Evolutionary conservation across 352 stramenopile species (phyloP).

Genomic region (Phytophthora multivora): DNA sequence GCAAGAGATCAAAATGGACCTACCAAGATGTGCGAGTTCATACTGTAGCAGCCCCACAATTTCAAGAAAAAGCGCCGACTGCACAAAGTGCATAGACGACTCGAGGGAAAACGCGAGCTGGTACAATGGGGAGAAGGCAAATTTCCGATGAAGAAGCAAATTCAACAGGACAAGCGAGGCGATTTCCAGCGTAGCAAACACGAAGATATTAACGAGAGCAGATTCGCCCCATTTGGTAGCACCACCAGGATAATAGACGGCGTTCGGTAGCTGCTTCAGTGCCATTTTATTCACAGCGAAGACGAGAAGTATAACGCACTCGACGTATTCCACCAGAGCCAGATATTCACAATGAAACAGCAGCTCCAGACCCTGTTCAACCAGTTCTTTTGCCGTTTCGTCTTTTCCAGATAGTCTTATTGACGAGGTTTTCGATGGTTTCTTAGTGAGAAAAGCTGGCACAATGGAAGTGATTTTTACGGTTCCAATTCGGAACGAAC

Average conservation of each 20-base stretch:
- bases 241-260: constrained; percentile 31
- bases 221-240: constrained; percentile 7
- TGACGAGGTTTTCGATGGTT: neutral
- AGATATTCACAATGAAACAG: constrained; percentile 45
- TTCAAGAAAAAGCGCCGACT: constrained; percentile 1
- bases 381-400: constrained; percentile 6
- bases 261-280: constrained; percentile 39
- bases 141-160: constrained; percentile 29
- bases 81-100: constrained; percentile 18
- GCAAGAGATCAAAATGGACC: neutral
- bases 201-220: constrained; percentile 4
- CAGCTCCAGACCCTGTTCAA: constrained; percentile 27
- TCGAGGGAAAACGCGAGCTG: constrained; percentile 46
- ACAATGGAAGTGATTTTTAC: neutral
- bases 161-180: constrained; percentile 29
- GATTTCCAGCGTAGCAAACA: constrained; percentile 43
- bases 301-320: constrained; percentile 41
- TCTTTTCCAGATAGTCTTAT: too few relatives aligned
- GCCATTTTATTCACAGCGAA: constrained; percentile 37
- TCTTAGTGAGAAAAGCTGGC: neutral
- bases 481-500: neutral
- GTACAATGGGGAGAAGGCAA: constrained; percentile 31
- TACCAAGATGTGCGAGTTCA: constrained; percentile 20
- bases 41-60: constrained; percentile 17
- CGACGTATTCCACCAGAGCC: constrained; percentile 43